These are phyloP conservation scores for Trifolium subterraneum DNA, from an alignment of 306 rosid genomes.

Conservation along the genomic window DNA sequence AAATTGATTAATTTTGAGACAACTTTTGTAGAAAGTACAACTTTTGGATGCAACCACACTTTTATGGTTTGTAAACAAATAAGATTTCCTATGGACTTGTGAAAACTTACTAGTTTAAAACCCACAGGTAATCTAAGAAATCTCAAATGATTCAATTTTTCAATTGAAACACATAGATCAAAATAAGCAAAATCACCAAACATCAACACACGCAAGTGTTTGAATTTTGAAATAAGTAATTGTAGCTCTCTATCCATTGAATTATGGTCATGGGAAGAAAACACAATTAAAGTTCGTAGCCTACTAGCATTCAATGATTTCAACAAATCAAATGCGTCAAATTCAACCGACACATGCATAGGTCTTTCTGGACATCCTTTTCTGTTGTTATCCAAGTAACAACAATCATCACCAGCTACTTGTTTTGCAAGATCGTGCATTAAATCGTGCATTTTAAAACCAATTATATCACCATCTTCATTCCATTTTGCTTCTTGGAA, in stretches of 20 bases:
- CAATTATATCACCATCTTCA: rapidly evolving
- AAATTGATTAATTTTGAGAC: neutral
- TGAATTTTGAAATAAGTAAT: neutral
- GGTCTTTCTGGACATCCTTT: neutral
- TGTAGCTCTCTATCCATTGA: no score
- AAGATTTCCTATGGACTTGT: neutral
- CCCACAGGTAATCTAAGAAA: neutral
- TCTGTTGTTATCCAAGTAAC: neutral
- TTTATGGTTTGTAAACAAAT: neutral
- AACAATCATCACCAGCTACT: slow-evolving; percentile 18
- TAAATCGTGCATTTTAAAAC: slow-evolving; percentile 30
- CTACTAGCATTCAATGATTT: neutral
- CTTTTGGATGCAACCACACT: rapidly evolving
- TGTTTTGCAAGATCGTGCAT: slow-evolving; percentile 36
- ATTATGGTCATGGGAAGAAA: rapidly evolving
- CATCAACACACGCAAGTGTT: neutral
- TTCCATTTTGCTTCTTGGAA: neutral
- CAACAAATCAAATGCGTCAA: neutral
- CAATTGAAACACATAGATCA: neutral
- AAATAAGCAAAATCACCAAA: rapidly evolving
- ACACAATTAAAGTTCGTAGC: slow-evolving; percentile 2
- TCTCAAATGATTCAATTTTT: slow-evolving; percentile 4
- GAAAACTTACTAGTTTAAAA: neutral
- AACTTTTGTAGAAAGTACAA: neutral
- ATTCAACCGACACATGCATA: neutral